Evolutionary conservation across 129 eudicot genomes (phyloP).

Genomic region (Flaveria linearis): DNA sequence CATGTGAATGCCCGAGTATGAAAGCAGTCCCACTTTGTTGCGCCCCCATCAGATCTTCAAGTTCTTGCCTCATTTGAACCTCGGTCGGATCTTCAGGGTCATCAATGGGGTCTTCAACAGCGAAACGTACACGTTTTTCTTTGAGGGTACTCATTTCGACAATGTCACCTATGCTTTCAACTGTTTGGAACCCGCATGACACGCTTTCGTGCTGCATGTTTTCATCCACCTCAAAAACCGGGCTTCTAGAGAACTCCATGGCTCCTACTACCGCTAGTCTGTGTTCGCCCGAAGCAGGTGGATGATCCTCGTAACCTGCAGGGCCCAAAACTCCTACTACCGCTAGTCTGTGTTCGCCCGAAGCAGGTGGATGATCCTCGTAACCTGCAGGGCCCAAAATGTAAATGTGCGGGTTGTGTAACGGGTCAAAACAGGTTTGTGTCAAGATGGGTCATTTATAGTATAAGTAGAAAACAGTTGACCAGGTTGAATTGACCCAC

Average conservation of each 20-base stretch:
- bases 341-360: slow-evolving; percentile 54
- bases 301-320: slow-evolving; percentile 37
- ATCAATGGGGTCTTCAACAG: slow-evolving; percentile 41
- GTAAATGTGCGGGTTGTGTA: not conserved
- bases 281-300: slow-evolving; percentile 45
- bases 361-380: slow-evolving; percentile 38
- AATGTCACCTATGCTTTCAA: slow-evolving; percentile 54
- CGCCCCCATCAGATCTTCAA: slow-evolving; percentile 63
- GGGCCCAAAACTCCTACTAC: slow-evolving; percentile 45
- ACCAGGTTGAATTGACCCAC: not conserved
- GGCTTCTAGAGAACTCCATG: slow-evolving; percentile 31
- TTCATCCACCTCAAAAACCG: slow-evolving; percentile 62
- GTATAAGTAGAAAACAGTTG: not conserved
- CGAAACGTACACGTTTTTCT: slow-evolving; percentile 58
- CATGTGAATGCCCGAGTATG: slow-evolving; percentile 81
- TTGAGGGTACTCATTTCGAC: slow-evolving; percentile 50
- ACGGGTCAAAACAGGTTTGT: not conserved
- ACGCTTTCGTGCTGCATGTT: slow-evolving; percentile 61
- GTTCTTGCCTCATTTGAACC: slow-evolving; percentile 50
- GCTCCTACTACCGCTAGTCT: slow-evolving; percentile 61
- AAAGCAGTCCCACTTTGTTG: slow-evolving; percentile 81
- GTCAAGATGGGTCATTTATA: not conserved
- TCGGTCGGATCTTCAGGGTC: slow-evolving; percentile 35
- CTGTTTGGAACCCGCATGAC: slow-evolving; percentile 62
- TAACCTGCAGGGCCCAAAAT: slow-evolving; percentile 13